Evolutionary conservation across 1,284 basidiomycete genomes (phyloP).

Genomic region (Leccinum pseudoinsigne): DNA sequence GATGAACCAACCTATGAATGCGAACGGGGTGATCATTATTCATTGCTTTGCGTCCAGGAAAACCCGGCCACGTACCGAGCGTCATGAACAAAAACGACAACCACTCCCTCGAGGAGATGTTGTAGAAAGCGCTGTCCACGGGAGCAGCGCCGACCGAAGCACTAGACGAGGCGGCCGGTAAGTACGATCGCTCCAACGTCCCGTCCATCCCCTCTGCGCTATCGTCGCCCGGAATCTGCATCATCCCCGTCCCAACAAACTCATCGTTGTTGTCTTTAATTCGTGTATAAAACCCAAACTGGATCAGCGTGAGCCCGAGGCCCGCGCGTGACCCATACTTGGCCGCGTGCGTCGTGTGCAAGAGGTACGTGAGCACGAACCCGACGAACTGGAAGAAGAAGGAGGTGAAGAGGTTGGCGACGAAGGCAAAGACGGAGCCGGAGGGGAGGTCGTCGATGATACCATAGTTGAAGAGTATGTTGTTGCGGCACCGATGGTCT

Average conservation of each 20-base stretch:
- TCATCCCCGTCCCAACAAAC: conserved; percentile 15
- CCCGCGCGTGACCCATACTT: conserved; percentile 95
- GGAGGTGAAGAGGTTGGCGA: conserved; percentile 82
- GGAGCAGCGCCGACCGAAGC: conserved; percentile 6
- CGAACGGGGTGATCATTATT: background rate
- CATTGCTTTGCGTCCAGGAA: background rate
- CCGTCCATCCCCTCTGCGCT: conserved; percentile 1
- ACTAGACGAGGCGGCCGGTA: conserved; percentile 15
- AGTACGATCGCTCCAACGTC: conserved; percentile 16
- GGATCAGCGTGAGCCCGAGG: conserved; percentile 92
- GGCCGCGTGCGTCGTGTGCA: conserved; percentile 93
- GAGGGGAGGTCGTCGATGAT: conserved; percentile 77
- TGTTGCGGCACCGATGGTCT: too few relatives aligned
- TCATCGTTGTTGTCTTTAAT: conserved; percentile 24
- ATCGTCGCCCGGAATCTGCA: conserved; percentile 13
- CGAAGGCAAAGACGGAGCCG: conserved; percentile 68
- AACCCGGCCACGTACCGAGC: conserved; percentile 50
- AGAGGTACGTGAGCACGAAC: conserved; percentile 91
- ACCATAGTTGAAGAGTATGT: too few relatives aligned
- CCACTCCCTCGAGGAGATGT: conserved; percentile 67
- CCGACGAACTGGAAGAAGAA: conserved; percentile 98
- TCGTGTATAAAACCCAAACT: conserved; percentile 74
- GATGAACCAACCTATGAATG: conserved; percentile 78
- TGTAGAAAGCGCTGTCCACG: conserved; percentile 19
- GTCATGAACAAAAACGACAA: conserved; percentile 91